Conservation (phyloP, 768 basidiomycete genomes). For the Collybiopsis luxurians region DNA sequence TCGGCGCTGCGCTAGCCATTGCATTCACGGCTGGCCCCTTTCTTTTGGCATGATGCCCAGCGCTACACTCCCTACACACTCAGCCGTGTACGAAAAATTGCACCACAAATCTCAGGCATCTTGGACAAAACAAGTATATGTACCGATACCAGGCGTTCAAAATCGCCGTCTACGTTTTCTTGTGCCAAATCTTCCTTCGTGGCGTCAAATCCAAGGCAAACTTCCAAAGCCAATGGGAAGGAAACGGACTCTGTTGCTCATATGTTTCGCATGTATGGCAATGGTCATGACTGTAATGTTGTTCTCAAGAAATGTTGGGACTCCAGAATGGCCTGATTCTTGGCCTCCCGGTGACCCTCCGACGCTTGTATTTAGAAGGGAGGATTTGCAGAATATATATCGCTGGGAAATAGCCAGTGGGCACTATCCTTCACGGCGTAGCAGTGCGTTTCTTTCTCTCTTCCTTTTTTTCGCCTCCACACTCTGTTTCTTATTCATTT, state of each 20-base stretch:
- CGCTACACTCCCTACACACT: slow-evolving; percentile 7
- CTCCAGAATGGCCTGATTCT: slow-evolving; percentile 29
- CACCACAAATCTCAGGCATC: slow-evolving; percentile 14
- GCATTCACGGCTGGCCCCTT: slow-evolving; percentile 6
- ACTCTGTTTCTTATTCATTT: not conserved
- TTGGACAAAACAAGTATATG: slow-evolving; percentile 37
- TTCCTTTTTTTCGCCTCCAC: not conserved
- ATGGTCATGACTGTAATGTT: slow-evolving; percentile 29
- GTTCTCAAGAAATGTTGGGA: slow-evolving; percentile 30
- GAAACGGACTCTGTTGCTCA: slow-evolving; percentile 32
- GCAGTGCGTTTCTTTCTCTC: slow-evolving; percentile 34
- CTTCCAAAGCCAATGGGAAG: slow-evolving; percentile 32
- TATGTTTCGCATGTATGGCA: slow-evolving; percentile 31
- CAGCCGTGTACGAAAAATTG: slow-evolving; percentile 8
- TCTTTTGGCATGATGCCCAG: slow-evolving; percentile 7
- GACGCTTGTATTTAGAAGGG: slow-evolving; percentile 48
- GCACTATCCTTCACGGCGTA: slow-evolving; percentile 59
- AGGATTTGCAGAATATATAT: slow-evolving; percentile 65
- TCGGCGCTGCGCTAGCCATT: slow-evolving; percentile 4
- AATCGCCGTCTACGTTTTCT: slow-evolving; percentile 37
- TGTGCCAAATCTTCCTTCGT: slow-evolving; percentile 25
- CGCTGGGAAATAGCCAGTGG: slow-evolving; percentile 69
- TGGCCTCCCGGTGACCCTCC: slow-evolving; percentile 27
- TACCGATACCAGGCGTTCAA: slow-evolving; percentile 36
- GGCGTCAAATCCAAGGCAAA: slow-evolving; percentile 9